Percentiles rank a stretch among this genome's conserved stretches.
phyloP scores from a whole-genome alignment of 2,329 filamentous ascomycete species.

The Alternaria consortialis region DNA sequence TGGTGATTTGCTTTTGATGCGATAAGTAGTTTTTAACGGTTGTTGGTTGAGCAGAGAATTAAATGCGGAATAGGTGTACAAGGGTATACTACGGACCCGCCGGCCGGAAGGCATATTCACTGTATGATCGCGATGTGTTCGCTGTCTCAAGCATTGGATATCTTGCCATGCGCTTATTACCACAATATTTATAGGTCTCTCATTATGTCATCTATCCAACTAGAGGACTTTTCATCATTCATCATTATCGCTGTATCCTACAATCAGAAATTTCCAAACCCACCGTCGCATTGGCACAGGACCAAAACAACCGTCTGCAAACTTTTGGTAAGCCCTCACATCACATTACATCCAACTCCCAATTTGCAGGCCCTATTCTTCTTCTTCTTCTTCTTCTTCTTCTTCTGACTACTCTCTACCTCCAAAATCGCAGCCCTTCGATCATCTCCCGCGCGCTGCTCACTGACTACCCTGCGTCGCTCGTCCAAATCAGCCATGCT shows the following conservation, averaged over 20 bases:
- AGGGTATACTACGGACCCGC: neutral
- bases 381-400: neutral
- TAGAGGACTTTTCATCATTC: neutral
- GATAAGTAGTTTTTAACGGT: neutral
- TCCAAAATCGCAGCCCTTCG: conserved; percentile 4
- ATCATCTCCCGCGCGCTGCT: neutral
- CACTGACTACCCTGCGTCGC: conserved; percentile 26
- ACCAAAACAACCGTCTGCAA: neutral
- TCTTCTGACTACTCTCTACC: neutral
- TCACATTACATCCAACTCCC: conserved; percentile 21
- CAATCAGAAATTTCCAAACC: neutral
- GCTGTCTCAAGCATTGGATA: neutral
- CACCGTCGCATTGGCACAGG: neutral
- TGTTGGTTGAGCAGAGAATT: neutral
- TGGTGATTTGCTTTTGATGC: neutral
- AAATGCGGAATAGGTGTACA: neutral
- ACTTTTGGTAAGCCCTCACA: conserved; percentile 19
- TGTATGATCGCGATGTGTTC: neutral
- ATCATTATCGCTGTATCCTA: neutral
- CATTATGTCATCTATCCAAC: neutral
- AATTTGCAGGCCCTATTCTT: conserved; percentile 3
- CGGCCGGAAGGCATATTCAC: neutral
- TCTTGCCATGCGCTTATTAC: neutral
- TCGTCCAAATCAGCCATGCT: conserved; percentile 29
- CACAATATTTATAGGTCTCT: neutral